Evolutionary conservation across 2,329 filamentous ascomycete genomes (phyloP), one percentile per base, ranked within the genome.

Genomic region (Lachnellula subtilissima): DNA sequence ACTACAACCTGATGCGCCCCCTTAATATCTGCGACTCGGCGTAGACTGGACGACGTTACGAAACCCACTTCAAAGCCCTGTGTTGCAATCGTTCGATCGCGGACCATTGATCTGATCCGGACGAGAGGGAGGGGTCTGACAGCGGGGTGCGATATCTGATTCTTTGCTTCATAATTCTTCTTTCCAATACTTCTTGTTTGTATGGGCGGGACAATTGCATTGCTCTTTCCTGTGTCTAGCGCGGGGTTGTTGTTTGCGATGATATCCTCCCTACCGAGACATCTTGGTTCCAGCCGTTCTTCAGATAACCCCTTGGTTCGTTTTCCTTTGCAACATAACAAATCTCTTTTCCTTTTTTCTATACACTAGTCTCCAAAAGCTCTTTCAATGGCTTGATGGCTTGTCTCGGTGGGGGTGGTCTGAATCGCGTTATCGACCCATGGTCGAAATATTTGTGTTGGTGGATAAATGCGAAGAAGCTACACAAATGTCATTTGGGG

Each of bases 1-100:
- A 32, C 9, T 19, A 23, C 68, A 68, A 67, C 67, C 68, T 68
- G 68, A 67, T 71, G 69, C 67, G 68, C 69, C 69, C 67, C 70
- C 60, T 72, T 73, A 73, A 76, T 75, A 70, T 71, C 66, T 64
- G 63, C 69, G 65, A 70, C 67, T 69, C 67, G 72, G 71, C 72
- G 73, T 74, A 70, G 68, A 70, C 70, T 74, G 72, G 71, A 77
- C 73, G 75, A 78, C 74, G 73, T 76, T 72, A 77, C 71, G 74
- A 77, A 69, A 70, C 64, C 67, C 64, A 50, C 70, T 64, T 66
- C 71, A 70, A 69, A 67, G 67, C 67, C 69, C 69, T 68, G 59
- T 62, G 60, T 65, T 64, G 62, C 59, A 66, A 61, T 52, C 61
- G 52, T 63, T 64, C 62, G 65, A 67, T 71, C 68, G 65, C 64